Evolutionary conservation across 345 rosid genomes (phyloP).

Genomic region (Garcia nutans): DNA sequence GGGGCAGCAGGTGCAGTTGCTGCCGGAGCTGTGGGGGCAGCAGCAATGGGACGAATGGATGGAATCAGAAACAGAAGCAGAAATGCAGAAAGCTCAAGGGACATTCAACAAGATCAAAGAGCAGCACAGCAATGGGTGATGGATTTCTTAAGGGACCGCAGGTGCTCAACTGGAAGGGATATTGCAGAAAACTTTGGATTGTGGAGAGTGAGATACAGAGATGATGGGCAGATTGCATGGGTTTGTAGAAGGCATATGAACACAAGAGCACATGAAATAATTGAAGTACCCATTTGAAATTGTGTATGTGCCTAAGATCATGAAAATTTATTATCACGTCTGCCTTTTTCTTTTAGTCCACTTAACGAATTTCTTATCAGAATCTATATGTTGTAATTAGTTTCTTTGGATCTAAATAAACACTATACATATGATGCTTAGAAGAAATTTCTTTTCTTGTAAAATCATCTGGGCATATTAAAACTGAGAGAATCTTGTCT

Average conservation of each 20-base stretch:
- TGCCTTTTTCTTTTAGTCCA: background rate
- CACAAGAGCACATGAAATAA: conserved; percentile 64
- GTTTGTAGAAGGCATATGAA: conserved; percentile 79
- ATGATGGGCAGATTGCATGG: conserved; percentile 87
- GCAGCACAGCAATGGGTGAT: conserved; percentile 91
- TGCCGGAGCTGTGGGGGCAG: conserved; percentile 62
- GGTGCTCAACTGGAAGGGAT: conserved; percentile 77
- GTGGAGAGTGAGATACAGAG: conserved; percentile 82
- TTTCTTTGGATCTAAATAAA: background rate
- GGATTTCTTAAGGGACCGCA: conserved; percentile 73
- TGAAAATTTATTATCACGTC: background rate
- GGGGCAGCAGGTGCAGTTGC: conserved; percentile 85
- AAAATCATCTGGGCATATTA: background rate
- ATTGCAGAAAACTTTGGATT: conserved; percentile 90
- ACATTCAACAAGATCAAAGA: conserved; percentile 62
- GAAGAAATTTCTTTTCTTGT: background rate
- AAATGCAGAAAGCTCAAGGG: conserved; percentile 33
- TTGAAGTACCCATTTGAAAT: conserved; percentile 57
- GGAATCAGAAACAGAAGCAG: conserved; percentile 49
- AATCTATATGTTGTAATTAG: background rate
- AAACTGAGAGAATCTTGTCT: background rate
- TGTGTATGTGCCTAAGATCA: conserved; percentile 3
- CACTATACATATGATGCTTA: background rate
- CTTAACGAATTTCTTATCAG: too few species aligned
- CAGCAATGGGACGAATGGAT: conserved; percentile 39